A percentile compares a stretch with the other conserved stretches of the same genome.
Evolutionary conservation across 306 rosid species (phyloP).

Genomic region (Fagus crenata): DNA sequence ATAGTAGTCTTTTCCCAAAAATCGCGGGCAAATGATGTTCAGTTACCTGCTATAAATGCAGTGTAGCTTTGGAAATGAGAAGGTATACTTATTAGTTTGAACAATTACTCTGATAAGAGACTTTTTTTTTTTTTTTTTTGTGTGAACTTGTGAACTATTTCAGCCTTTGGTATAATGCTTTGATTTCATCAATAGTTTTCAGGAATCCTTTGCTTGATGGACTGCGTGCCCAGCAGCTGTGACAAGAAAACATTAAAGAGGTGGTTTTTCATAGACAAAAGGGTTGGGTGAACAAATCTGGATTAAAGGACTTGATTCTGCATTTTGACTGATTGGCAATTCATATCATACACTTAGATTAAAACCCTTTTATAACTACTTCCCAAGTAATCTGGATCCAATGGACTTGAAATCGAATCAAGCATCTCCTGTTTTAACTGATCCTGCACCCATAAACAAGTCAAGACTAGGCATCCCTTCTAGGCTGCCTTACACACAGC

Average conservation of each 20-base stretch:
- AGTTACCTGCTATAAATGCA: slow-evolving; percentile 32
- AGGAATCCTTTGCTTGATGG: slow-evolving; percentile 68
- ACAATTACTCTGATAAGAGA: not conserved
- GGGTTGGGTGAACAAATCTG: slow-evolving; percentile 60
- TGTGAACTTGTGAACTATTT: not conserved
- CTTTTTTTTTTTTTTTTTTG: not conserved
- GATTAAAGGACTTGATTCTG: slow-evolving; percentile 14
- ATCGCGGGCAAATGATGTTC: slow-evolving; percentile 13
- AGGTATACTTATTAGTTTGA: slow-evolving; percentile 30
- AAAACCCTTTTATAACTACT: slow-evolving; percentile 4
- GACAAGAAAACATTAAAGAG: slow-evolving; percentile 82
- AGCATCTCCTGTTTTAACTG: slow-evolving; percentile 65
- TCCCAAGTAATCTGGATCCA: slow-evolving; percentile 21
- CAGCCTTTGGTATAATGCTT: slow-evolving; percentile 3
- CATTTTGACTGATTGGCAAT: slow-evolving; percentile 18
- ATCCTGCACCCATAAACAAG: slow-evolving; percentile 69
- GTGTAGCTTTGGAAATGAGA: slow-evolving; percentile 39
- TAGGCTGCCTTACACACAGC: slow-evolving; percentile 54
- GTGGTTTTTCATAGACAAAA: slow-evolving; percentile 93
- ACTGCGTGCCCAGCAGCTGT: slow-evolving; percentile 64
- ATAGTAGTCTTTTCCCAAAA: not conserved
- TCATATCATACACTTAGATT: not conserved
- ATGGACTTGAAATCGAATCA: slow-evolving; percentile 83
- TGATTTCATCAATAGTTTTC: slow-evolving; percentile 37
- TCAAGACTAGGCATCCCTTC: slow-evolving; percentile 72